Evolutionary conservation across 176 grass and related monocot genomes (phyloP).

Genomic region (Cenchrus purpureus): DNA sequence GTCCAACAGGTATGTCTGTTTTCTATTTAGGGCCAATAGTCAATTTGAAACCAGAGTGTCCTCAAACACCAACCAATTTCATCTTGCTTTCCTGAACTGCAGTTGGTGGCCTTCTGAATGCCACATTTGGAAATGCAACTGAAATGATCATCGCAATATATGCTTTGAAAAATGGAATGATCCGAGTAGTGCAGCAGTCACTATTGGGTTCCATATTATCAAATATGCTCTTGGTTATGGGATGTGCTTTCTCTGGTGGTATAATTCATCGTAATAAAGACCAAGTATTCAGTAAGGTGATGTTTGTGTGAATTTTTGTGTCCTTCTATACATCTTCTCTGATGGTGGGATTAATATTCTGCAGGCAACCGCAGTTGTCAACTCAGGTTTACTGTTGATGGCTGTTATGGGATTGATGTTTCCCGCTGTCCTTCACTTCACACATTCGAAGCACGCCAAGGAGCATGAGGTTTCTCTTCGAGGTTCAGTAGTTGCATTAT

Average conservation of each 20-base stretch:
- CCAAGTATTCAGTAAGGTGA: slow-evolving; percentile 80
- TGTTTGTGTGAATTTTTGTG: slow-evolving; percentile 19
- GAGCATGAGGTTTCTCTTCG: slow-evolving; percentile 67
- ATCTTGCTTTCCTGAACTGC: slow-evolving; percentile 33
- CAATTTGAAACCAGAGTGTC: not conserved
- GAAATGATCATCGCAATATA: slow-evolving; percentile 91
- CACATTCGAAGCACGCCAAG: slow-evolving; percentile 62
- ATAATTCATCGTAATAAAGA: slow-evolving; percentile 68
- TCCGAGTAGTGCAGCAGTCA: slow-evolving; percentile 78
- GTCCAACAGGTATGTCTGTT: slow-evolving; percentile 69
- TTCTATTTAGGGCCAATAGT: slow-evolving; percentile 36
- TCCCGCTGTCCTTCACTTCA: slow-evolving; percentile 82
- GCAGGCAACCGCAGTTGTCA: slow-evolving; percentile 67
- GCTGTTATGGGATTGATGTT: slow-evolving; percentile 83
- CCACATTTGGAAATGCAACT: slow-evolving; percentile 92
- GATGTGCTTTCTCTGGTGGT: slow-evolving; percentile 78
- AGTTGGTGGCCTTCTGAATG: slow-evolving; percentile 92
- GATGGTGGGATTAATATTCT: slow-evolving; percentile 14
- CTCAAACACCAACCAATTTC: not conserved
- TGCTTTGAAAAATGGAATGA: slow-evolving; percentile 81
- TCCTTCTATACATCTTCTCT: slow-evolving; percentile 23
- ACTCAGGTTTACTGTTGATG: slow-evolving; percentile 80
- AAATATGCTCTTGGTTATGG: slow-evolving; percentile 83
- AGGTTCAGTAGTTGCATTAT: slow-evolving; percentile 84
- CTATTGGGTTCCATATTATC: slow-evolving; percentile 89